Base-by-base conservation (phyloP, 2,329 filamentous ascomycete genomes). In the Ascochyta clinopodiicola region DNA sequence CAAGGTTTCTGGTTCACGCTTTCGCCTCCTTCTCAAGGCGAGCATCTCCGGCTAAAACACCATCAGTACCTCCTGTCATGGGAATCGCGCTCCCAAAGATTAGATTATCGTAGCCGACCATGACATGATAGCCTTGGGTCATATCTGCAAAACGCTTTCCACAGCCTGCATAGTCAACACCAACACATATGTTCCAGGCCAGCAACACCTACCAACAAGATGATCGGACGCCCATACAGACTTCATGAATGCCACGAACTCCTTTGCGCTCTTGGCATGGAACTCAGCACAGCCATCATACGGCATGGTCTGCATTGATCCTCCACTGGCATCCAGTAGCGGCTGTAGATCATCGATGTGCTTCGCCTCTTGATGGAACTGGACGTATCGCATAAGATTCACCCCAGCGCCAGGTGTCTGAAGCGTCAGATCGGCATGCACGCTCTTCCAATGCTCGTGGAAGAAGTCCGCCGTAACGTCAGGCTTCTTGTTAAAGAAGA, bases 241-340 rank as follows among this genome's bases (percentile, higher is more conserved):
- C 37, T 44, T 44, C 19, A 29, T 21, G 19, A 53, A 45, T 4
- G 31, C 24, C n/a, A 22, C 35, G 4, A 37, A 44, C n/a, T 61
- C 50, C 22, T 43, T 15, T 22, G n/a, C 25, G 12, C 12, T 21
- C 15, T 43, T 51, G 4, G 59, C 44, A 36, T 61, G 50, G 15
- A 61, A 59, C 38, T 57, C 56, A 8, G 61, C 56, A 34, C 51
- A 52, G 3, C 54, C 59, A 37, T 61, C 59, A 17, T 59, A 59
- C 3, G 50, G 51, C 7, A 52, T 40, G 8, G 50, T 17, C 25
- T 32, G 31, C 36, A 48, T 43, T 8, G 31, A 13, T 34, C 47
- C 51, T 27, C 39, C 38, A 29, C 22, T 36, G 3, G 32, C 29
- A 21, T 31, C 35, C 1, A 62, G 22, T 2, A 62, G 32, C 3